These are phyloP conservation scores for Paralagenidium karlingii DNA, from an alignment of 352 stramenopile species.

Conservation along the genomic window DNA sequence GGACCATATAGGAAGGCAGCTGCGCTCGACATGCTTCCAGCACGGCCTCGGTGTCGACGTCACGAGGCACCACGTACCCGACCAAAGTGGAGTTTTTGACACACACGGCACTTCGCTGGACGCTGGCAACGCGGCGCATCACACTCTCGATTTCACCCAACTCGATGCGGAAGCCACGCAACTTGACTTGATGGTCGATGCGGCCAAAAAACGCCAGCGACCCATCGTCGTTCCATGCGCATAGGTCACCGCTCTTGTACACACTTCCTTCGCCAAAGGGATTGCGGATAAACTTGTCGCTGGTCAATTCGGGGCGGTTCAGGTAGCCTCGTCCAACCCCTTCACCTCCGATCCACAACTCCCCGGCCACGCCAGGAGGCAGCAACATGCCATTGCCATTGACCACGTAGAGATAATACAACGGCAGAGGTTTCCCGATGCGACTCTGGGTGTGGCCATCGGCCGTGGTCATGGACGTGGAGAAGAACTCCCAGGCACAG, in stretches of 20 bases:
- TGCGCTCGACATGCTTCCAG: too few relatives aligned
- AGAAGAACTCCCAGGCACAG: too few relatives aligned
- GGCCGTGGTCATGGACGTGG: too few relatives aligned
- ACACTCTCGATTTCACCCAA: conserved; percentile 63
- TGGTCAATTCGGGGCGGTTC: conserved; percentile 24
- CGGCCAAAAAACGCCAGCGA: conserved; percentile 53
- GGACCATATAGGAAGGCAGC: conserved; percentile 59
- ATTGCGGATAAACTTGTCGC: conserved; percentile 9
- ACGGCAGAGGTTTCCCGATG: too few relatives aligned
- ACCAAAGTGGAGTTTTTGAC: conserved; percentile 32
- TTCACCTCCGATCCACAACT: conserved; percentile 54
- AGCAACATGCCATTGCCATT: too few relatives aligned
- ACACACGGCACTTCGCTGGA: too few relatives aligned
- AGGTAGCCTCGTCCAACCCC: conserved; percentile 62
- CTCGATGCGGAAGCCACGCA: conserved; percentile 71
- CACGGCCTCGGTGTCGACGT: too few relatives aligned
- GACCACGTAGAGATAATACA: too few relatives aligned
- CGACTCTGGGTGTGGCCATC: too few relatives aligned
- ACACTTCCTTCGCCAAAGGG: too few relatives aligned
- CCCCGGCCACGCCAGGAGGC: conserved; percentile 37
- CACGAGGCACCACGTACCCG: too few relatives aligned
- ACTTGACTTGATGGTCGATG: conserved; percentile 67
- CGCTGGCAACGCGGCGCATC: conserved; percentile 24
- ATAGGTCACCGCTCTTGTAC: conserved; percentile 63
- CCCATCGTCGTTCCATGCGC: conserved; percentile 33